Evolutionary conservation across 202 grass and related monocot species (phyloP), one percentile per base, ranked within the genome.

Genomic region (Elaeis oleifera): DNA sequence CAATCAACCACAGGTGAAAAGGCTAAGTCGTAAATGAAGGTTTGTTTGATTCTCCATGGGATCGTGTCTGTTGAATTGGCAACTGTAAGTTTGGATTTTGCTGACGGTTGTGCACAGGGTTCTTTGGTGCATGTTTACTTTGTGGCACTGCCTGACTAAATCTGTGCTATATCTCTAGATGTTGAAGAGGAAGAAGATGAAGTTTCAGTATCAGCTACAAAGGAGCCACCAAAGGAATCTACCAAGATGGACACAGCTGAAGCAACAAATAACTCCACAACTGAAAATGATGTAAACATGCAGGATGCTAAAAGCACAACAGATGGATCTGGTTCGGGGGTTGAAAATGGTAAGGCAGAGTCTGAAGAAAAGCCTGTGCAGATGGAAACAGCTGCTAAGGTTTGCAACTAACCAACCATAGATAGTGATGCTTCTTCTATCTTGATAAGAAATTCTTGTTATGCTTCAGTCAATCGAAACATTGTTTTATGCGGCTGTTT

Each of bases 371-470:
- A 85, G 68, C 69, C 84, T 73, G 76, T 79, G 51, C 76, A 83
- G 23, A 91, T 96, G 87, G 87, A 96, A 65, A 96, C 92, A 50
- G 92, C 91, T 75, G 54, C 61, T 13, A 96, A 91, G 87, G 92
- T 92, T 79, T 54, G 36, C 32, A 13, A 23, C 20, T 24, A 24
- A 22, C 52, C 5, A 16, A 63, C 19, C 28, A 31, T 31, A 31
- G 5, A 31, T 27, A 4, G 31, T 26, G 23, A 23, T 64, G 3
- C 23, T 27, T 29, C 58, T 1, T 22, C 5, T 5, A n/a, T 50
- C 48, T 8, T 71, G 58, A 7, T 20, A 8, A 2, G 53, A 11
- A 16, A 26, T 50, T 44, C 23, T 29, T 31, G 5, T 22, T 31
- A 31, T 31, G 4, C 4, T 31, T 31, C 28, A 31, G 5, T 31